A percentile compares a stretch with the other conserved stretches of the same genome.
phyloP scores from a whole-genome alignment of 2,329 filamentous ascomycete genomes.

The Xylogone sp. region DNA sequence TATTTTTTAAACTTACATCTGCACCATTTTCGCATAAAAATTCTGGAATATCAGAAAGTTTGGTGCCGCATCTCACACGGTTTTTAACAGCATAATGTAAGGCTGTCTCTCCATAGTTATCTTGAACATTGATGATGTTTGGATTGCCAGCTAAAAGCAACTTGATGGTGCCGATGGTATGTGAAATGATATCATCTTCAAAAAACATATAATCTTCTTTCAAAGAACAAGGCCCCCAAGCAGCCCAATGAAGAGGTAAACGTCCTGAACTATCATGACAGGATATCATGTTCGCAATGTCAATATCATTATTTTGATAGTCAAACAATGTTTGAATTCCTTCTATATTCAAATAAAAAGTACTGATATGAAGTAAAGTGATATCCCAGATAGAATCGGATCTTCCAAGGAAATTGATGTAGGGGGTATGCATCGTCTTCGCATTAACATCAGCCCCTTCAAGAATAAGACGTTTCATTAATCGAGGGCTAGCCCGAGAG shows the following conservation, averaged over 20 bases:
- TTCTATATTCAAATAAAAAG: slow-evolving; percentile 1
- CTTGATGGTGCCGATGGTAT: slow-evolving; percentile 8
- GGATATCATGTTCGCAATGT: slow-evolving; percentile 5
- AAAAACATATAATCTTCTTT: slow-evolving; percentile 3
- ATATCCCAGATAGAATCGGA: slow-evolving; percentile 1
- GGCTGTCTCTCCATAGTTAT: slow-evolving; percentile 12
- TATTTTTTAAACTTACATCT: slow-evolving; percentile 8
- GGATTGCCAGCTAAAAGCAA: slow-evolving; percentile 13
- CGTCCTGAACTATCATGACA: slow-evolving; percentile 9
- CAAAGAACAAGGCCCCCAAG: slow-evolving; percentile 1
- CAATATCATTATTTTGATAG: slow-evolving; percentile 1
- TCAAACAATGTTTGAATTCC: slow-evolving; percentile 2
- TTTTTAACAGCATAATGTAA: slow-evolving; percentile 10
- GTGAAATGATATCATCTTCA: slow-evolving; percentile 4
- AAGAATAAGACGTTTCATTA: slow-evolving; percentile 13
- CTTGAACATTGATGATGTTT: slow-evolving; percentile 11
- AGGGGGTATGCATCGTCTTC: neutral
- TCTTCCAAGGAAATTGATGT: neutral
- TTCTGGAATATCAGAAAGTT: slow-evolving; percentile 5
- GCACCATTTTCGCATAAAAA: slow-evolving; percentile 12
- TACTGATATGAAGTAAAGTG: slow-evolving; percentile 1
- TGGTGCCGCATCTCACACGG: slow-evolving; percentile 6
- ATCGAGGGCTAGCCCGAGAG: slow-evolving; percentile 5
- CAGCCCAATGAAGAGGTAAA: slow-evolving; percentile 14
- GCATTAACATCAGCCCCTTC: slow-evolving; percentile 12